Percentiles rank a stretch among this genome's conserved stretches.
These are phyloP conservation scores for Globisporangium barbulae DNA, from an alignment of 352 stramenopile genomes.

Conservation along the genomic window DNA sequence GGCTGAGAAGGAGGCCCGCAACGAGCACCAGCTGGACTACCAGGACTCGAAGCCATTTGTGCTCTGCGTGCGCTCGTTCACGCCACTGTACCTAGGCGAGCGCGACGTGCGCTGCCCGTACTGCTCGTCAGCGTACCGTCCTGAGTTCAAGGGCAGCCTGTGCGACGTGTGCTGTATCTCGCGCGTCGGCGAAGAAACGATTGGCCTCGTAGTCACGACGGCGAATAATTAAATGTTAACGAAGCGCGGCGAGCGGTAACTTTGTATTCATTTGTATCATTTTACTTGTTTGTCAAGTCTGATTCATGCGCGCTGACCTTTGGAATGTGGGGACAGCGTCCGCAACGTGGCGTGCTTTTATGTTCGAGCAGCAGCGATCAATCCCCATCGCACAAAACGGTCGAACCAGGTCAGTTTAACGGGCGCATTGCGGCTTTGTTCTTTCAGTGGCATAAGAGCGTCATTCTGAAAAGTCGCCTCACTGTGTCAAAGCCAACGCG, in stretches of 20 bases:
- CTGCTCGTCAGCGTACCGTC: slow-evolving; percentile 90
- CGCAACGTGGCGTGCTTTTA: neutral
- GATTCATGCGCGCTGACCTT: neutral
- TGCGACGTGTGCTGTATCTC: slow-evolving; percentile 93
- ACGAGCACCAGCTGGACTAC: slow-evolving; percentile 98
- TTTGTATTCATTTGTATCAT: neutral
- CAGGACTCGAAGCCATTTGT: slow-evolving; percentile 96
- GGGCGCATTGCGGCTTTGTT: neutral
- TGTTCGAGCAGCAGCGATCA: neutral
- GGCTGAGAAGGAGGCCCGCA: slow-evolving; percentile 97
- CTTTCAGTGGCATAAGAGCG: neutral
- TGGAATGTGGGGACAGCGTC: neutral
- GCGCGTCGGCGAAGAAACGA: slow-evolving; percentile 93
- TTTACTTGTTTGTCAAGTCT: neutral
- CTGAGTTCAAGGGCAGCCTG: slow-evolving; percentile 85
- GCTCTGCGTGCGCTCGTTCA: slow-evolving; percentile 93
- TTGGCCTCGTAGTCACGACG: slow-evolving; percentile 91
- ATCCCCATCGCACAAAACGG: neutral
- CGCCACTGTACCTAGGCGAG: slow-evolving; percentile 93
- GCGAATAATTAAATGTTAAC: slow-evolving; percentile 19
- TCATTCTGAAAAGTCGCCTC: neutral
- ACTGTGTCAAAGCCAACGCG: too few species aligned
- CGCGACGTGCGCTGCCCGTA: slow-evolving; percentile 94
- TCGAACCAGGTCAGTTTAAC: neutral
- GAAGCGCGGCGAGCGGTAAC: neutral